A percentile compares a stretch with the other conserved stretches of the same genome.
These are phyloP conservation scores for Cantharellus anzutake DNA, from an alignment of 768 basidiomycete genomes.

Conservation along the genomic window DNA sequence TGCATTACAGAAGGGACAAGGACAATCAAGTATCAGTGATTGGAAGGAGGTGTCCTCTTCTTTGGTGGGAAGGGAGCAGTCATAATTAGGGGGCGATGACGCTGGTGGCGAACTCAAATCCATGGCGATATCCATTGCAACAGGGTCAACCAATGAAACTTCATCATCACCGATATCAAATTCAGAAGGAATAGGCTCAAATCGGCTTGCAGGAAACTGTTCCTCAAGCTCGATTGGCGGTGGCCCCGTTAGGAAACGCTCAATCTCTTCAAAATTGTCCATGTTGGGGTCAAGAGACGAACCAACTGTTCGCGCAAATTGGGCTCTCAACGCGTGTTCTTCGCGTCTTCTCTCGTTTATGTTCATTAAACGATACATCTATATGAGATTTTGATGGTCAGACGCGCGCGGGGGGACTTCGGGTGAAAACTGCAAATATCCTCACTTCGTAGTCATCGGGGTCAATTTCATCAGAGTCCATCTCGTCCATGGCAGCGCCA, in stretches of 20 bases:
- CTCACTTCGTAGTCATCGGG: not conserved
- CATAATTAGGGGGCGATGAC: not conserved
- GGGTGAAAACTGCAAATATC: not conserved
- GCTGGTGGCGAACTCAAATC: not conserved
- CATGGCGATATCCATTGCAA: not conserved
- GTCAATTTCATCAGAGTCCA: slow-evolving; percentile 3
- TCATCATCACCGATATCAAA: not conserved
- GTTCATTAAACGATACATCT: slow-evolving; percentile 4
- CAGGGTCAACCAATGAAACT: not conserved
- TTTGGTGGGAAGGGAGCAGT: not conserved
- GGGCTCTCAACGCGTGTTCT: not conserved
- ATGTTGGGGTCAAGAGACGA: slow-evolving; percentile 8
- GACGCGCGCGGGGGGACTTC: not conserved
- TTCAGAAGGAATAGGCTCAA: not conserved
- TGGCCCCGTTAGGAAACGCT: not conserved
- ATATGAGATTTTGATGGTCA: not conserved
- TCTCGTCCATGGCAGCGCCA: slow-evolving; percentile 1
- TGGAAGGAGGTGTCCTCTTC: not conserved
- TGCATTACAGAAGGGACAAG: not conserved
- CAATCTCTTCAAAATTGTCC: slow-evolving; percentile 6
- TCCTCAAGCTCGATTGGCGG: not conserved
- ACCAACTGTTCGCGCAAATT: slow-evolving; percentile 4
- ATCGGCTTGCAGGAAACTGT: not conserved
- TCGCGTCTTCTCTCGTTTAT: slow-evolving; percentile 2
- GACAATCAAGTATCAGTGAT: not conserved